Evolutionary conservation across 805 yeast genomes (phyloP).

Genomic region (Metschnikowia bowlesiae): DNA sequence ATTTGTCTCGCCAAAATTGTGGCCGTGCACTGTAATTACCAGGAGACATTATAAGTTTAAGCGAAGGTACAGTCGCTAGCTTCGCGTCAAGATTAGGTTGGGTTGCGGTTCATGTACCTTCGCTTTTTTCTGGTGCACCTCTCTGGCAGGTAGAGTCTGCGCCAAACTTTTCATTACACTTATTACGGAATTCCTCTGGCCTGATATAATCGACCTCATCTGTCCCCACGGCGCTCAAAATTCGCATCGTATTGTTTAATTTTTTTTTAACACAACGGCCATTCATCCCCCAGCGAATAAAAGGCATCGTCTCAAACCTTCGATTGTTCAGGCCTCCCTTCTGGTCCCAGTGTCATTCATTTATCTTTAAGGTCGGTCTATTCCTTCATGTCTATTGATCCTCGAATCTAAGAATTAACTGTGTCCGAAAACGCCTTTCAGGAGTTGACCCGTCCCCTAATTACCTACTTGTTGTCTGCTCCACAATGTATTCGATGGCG

Average conservation of each 20-base stretch:
- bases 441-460: not conserved
- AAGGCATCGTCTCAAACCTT: not conserved
- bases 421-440: not conserved
- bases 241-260: not conserved
- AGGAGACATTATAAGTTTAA: not conserved
- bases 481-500: not conserved
- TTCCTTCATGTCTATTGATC: not conserved
- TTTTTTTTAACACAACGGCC: not conserved
- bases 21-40: too few species aligned
- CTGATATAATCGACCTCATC: not conserved
- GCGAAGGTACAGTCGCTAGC: constrained; percentile 1
- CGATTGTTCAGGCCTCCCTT: not conserved
- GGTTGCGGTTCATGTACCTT: not conserved
- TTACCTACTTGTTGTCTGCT: not conserved
- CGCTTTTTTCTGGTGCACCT: constrained; percentile 2
- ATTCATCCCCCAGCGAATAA: not conserved
- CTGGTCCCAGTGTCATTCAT: constrained; percentile 1
- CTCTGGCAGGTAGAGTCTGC: not conserved
- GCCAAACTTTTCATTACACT: not conserved
- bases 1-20: too few species aligned
- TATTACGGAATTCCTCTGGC: not conserved
- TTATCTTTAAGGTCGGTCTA: not conserved
- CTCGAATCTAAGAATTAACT: not conserved
- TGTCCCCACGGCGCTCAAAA: not conserved
- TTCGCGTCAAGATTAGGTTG: constrained; percentile 3